Conservation (phyloP, 2,329 filamentous ascomycete species). For the Beauveria asiatica region DNA sequence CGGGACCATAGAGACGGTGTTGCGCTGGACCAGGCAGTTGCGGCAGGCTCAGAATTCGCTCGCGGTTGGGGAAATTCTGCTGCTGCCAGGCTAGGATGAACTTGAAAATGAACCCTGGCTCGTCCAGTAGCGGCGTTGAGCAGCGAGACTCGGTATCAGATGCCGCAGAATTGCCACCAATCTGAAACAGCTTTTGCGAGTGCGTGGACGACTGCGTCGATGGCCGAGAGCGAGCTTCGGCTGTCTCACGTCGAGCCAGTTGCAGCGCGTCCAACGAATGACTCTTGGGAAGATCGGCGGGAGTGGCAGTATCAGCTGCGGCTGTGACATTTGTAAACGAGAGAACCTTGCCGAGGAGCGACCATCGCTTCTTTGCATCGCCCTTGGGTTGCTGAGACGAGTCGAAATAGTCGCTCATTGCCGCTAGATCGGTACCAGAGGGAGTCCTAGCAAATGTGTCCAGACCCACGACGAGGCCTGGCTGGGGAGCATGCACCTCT, state of each 20-base stretch:
- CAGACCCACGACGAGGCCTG: conserved; percentile 41
- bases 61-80: conserved; percentile 44
- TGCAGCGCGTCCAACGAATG: conserved; percentile 37
- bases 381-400: conserved; percentile 18
- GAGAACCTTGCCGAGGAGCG: conserved; percentile 55
- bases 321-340: conserved; percentile 23
- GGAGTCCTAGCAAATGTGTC: conserved; percentile 33
- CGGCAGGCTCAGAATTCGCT: conserved; percentile 58
- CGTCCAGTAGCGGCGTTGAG: conserved; percentile 45
- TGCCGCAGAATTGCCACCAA: conserved; percentile 26
- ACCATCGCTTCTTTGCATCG: conserved; percentile 52
- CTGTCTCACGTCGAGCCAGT: conserved; percentile 40
- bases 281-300: conserved; percentile 14
- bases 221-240: conserved; percentile 31
- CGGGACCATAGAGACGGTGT: conserved; percentile 39
- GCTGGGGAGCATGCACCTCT: conserved; percentile 46
- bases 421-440: conserved; percentile 17
- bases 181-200: conserved; percentile 28
- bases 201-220: conserved; percentile 19
- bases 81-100: conserved; percentile 63
- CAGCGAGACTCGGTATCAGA: conserved; percentile 46
- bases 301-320: conserved; percentile 9
- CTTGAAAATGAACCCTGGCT: conserved; percentile 59
- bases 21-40: conserved; percentile 65
- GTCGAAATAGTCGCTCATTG: conserved; percentile 16